phyloP scores from a whole-genome alignment of 306 rosid species.

The Acacia crassicarpa region DNA sequence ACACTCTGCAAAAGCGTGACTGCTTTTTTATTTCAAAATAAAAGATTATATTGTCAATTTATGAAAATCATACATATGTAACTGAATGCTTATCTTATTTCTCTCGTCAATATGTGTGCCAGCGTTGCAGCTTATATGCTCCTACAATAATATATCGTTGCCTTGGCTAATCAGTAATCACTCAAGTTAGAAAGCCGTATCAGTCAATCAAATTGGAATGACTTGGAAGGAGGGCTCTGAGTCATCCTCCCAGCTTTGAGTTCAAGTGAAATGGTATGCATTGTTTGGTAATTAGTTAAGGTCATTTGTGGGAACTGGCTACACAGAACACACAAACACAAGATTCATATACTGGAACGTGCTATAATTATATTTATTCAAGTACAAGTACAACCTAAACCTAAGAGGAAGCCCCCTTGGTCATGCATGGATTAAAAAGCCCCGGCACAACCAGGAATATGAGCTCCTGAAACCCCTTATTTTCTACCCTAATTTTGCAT shows the following conservation, averaged over 20 bases:
- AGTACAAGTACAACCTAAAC: slow-evolving; percentile 19
- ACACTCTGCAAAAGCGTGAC: too few species aligned
- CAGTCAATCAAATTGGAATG: neutral
- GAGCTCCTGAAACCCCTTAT: slow-evolving; percentile 11
- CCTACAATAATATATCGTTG: neutral
- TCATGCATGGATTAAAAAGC: slow-evolving; percentile 56
- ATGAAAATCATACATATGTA: too few species aligned
- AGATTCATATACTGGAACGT: neutral
- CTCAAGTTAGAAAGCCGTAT: neutral
- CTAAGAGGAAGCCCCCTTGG: slow-evolving; percentile 33
- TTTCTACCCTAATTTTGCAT: slow-evolving; percentile 26
- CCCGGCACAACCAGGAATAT: slow-evolving; percentile 49
- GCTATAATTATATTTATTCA: slow-evolving; percentile 2
- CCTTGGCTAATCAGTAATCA: neutral
- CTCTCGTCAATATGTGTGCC: neutral
- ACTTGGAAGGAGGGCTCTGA: neutral
- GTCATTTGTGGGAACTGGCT: neutral
- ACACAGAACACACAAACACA: neutral
- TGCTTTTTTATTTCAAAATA: too few species aligned
- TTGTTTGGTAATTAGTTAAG: neutral
- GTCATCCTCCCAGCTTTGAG: neutral
- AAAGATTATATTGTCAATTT: too few species aligned
- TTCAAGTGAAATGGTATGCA: neutral
- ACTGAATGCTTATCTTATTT: too few species aligned
- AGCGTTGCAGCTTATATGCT: too few species aligned